phyloP scores from a whole-genome alignment of 345 rosid genomes.

The Limnanthes douglasii region DNA sequence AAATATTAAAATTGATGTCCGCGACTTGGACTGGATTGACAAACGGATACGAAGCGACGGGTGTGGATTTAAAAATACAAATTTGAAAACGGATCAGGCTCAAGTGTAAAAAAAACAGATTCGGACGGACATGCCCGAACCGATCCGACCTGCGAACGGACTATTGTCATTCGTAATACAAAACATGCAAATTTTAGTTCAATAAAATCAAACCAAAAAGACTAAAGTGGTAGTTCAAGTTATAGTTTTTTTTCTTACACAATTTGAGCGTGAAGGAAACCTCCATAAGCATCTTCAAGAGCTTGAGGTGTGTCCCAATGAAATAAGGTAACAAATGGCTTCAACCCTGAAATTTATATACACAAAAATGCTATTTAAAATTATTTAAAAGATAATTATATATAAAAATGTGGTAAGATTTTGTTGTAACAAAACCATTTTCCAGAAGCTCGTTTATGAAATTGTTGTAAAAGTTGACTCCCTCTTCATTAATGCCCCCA shows the following conservation, averaged over 20 bases:
- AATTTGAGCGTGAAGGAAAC: conserved; percentile 14
- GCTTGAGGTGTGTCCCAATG: conserved; percentile 35
- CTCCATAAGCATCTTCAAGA: conserved; percentile 23
- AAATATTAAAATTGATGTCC: too few relatives aligned
- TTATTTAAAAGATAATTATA: not conserved
- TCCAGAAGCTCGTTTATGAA: conserved; percentile 15
- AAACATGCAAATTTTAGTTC: not conserved
- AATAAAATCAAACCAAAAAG: not conserved
- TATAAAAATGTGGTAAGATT: not conserved
- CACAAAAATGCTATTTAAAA: not conserved
- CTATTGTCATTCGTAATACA: not conserved
- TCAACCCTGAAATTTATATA: conserved; percentile 13
- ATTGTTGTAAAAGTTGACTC: conserved; percentile 15
- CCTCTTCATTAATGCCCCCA: conserved; percentile 11
- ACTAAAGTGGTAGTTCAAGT: not conserved
- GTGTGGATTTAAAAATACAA: too few relatives aligned
- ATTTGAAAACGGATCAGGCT: too few relatives aligned
- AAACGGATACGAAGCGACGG: too few relatives aligned
- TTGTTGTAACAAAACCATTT: conserved; percentile 8
- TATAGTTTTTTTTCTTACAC: conserved; percentile 33
- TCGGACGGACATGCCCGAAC: too few relatives aligned
- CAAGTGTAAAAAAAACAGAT: too few relatives aligned
- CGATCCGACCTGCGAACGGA: too few relatives aligned
- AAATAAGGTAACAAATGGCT: conserved; percentile 20
- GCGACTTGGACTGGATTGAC: too few relatives aligned